These are phyloP conservation scores for Globomyces pollinis-pini DNA, from an alignment of 192 early-diverging fungal genomes.

Conservation along the genomic window DNA sequence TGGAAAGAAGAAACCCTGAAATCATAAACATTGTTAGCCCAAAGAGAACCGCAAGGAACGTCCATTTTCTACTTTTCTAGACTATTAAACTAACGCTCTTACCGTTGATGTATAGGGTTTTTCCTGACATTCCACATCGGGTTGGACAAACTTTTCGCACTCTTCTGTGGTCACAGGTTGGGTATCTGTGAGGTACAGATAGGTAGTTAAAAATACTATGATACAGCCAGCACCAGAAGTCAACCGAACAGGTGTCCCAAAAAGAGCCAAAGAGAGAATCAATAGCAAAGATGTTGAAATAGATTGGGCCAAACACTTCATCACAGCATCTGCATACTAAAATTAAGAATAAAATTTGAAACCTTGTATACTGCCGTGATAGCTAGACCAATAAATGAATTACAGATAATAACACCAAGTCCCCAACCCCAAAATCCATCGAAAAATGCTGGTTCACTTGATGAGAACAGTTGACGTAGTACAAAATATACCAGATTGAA, in stretches of 20 bases:
- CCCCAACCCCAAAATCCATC: constrained; percentile 9
- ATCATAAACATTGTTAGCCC: too few relatives aligned
- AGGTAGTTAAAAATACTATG: constrained; percentile 6
- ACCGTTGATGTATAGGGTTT: too few relatives aligned
- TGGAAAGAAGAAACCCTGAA: too few relatives aligned
- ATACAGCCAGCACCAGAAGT: not conserved
- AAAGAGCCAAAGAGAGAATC: constrained; percentile 7
- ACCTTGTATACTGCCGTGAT: constrained; percentile 18
- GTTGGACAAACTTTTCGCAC: too few relatives aligned
- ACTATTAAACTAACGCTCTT: too few relatives aligned
- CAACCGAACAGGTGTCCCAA: not conserved
- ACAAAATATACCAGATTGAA: not conserved
- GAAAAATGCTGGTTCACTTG: constrained; percentile 8
- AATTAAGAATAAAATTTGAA: too few relatives aligned
- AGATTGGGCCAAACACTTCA: constrained; percentile 13
- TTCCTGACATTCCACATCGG: too few relatives aligned
- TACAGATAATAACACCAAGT: constrained; percentile 1
- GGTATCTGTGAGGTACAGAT: constrained; percentile 7
- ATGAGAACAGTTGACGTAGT: not conserved
- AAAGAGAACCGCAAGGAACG: too few relatives aligned
- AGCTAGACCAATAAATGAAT: constrained; percentile 11
- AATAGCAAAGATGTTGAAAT: constrained; percentile 3
- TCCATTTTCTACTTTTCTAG: too few relatives aligned
- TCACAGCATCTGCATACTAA: constrained; percentile 17
- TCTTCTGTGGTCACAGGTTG: too few relatives aligned